These are phyloP conservation scores for Phytopythium sindhum DNA, from an alignment of 352 stramenopile genomes.

Conservation along the genomic window DNA sequence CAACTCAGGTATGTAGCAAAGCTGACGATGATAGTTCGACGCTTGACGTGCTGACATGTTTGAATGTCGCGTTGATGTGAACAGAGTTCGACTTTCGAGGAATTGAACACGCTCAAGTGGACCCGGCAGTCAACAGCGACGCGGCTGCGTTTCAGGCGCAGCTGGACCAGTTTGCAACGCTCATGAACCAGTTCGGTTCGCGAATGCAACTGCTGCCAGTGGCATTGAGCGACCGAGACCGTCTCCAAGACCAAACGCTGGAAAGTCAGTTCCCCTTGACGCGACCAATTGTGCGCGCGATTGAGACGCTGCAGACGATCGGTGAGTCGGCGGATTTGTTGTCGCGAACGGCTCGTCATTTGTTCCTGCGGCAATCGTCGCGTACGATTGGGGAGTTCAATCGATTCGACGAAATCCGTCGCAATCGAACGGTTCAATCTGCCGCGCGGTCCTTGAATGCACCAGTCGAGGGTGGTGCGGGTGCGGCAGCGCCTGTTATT, in stretches of 20 bases:
- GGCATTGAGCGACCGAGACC: constrained; percentile 21
- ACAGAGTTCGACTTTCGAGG: constrained; percentile 8
- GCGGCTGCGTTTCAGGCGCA: constrained; percentile 40
- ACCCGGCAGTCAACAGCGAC: constrained; percentile 10
- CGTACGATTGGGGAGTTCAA: constrained; percentile 5
- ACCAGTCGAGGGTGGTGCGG: neutral
- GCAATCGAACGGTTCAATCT: neutral
- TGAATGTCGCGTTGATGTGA: neutral
- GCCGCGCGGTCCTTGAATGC: neutral
- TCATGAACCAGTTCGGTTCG: constrained; percentile 46
- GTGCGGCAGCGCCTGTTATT: neutral
- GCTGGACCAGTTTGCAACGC: constrained; percentile 38
- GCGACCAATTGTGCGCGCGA: constrained; percentile 30
- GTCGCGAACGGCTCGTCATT: constrained; percentile 40
- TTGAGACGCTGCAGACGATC: constrained; percentile 54
- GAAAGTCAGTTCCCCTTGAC: constrained; percentile 13
- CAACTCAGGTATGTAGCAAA: constrained; percentile 20
- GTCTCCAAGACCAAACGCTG: constrained; percentile 1
- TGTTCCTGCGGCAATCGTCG: constrained; percentile 44
- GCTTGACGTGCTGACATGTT: neutral
- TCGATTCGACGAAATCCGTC: neutral
- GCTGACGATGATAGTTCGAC: neutral
- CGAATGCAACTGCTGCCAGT: constrained; percentile 42
- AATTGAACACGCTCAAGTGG: constrained; percentile 10
- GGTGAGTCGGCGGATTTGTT: constrained; percentile 51